These are phyloP conservation scores for Streptanthus diversifolius DNA, from an alignment of 345 rosid species.

Conservation along the genomic window DNA sequence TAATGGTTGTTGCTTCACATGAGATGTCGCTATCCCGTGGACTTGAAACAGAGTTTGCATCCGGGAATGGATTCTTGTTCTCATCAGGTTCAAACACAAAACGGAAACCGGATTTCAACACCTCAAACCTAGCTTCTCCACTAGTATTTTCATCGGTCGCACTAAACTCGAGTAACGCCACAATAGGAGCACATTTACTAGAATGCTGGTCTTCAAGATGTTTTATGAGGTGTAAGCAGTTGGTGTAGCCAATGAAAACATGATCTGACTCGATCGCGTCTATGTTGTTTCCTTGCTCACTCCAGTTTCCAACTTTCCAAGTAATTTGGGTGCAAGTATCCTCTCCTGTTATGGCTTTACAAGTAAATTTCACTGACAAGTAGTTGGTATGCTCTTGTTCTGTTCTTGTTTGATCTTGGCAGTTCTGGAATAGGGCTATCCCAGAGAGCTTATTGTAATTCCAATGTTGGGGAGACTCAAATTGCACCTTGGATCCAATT, in stretches of 20 bases:
- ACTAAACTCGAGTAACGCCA: background rate
- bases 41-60: background rate
- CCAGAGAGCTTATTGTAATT: constrained; percentile 6
- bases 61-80: background rate
- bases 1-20: background rate
- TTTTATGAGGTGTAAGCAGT: background rate
- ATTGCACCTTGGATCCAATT: constrained; percentile 9
- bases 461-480: constrained; percentile 6
- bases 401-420: background rate
- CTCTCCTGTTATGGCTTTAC: background rate
- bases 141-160: background rate
- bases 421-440: background rate
- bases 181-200: background rate
- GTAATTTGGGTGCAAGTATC: background rate
- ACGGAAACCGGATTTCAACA: constrained; percentile 25
- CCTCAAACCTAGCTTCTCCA: constrained; percentile 4
- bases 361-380: background rate
- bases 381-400: background rate
- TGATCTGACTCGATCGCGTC: background rate
- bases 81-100: constrained; percentile 16
- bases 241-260: constrained; percentile 16
- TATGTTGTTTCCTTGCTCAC: background rate
- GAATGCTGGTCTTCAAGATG: background rate
- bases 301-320: constrained; percentile 10
- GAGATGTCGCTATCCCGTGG: background rate